Base-by-base conservation (phyloP, 2,329 filamentous ascomycete species). In the Phyllosticta citriasiana region DNA sequence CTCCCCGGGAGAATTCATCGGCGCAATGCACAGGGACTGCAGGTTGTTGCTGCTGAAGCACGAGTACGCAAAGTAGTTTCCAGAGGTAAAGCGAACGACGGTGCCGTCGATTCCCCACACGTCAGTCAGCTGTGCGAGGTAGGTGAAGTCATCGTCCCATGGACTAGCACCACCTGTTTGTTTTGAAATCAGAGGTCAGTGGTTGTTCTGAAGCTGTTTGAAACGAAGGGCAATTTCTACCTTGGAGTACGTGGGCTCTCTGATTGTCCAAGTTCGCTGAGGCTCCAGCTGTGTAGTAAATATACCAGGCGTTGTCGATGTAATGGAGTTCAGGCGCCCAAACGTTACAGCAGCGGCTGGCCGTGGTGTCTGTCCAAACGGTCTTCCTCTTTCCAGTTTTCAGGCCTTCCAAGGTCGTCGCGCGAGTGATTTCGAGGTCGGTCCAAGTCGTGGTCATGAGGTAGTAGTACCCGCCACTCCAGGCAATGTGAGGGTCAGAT, bases 371-470 rank as follows among this genome's bases (percentile, higher is more conserved):
- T 0, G 74, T 76, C 72, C 80, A 84, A 27, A 84, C 79, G 2
- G 68, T 70, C 64, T 81, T 82, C 22, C 75, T 78, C 47, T 78
- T 74, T 0, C 77, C 80, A 0, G 75, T 79, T 72, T 83, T 82
- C n/a, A 85, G 69, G 0, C 81, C 82, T 33, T 79, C 77, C 4
- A 85, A 70, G 0, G 81, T 84, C 9, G 72, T 80, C 0, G 83
- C 77, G 0, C 80, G 74, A 0, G 80, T 77, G n/a, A 85, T 76
- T 64, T 81, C 74, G 12, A 86, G 72, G 63, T 84, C 74, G 1
- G 72, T 78, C 80, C 80, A 85, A 26, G 80, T 80, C 0, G 81
- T 84, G 0, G 80, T 80, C 65, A 82, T 77, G 27, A 85, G 72
- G 64, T 84, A 84, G 70, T 84, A 84, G 65, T 80, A 83, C 0